Percentiles rank a stretch among this genome's conserved stretches.
Evolutionary conservation across 495 filamentous ascomycete species (phyloP).

Genomic region (Venustampulla echinocandica): DNA sequence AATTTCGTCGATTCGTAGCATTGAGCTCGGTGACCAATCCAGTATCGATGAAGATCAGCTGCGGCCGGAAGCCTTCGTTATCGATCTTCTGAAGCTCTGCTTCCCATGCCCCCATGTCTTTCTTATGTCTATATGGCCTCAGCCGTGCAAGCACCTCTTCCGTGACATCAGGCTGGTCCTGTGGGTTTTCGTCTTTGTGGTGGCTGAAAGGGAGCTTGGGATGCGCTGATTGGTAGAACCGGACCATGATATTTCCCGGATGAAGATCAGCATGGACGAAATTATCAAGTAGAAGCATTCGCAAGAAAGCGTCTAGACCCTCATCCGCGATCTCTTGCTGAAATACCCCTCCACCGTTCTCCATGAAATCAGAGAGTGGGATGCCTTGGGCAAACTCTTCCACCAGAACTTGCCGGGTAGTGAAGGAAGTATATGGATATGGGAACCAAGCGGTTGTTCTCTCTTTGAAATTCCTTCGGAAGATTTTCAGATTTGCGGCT

Average conservation of each 20-base stretch:
- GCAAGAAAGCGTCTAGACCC: constrained; percentile 93
- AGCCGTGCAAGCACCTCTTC: constrained; percentile 75
- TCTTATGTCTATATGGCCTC: constrained; percentile 57
- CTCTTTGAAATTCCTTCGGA: constrained; percentile 83
- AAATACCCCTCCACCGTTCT: constrained; percentile 85
- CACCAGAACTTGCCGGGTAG: constrained; percentile 82
- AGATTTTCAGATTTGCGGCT: constrained; percentile 76
- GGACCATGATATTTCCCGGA: constrained; percentile 99
- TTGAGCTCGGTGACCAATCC: constrained; percentile 94
- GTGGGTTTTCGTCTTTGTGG: constrained; percentile 40
- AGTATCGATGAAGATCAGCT: constrained; percentile 95
- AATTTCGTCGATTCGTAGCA: constrained; percentile 75
- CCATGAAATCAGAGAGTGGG: constrained; percentile 79
- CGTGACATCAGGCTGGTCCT: constrained; percentile 69
- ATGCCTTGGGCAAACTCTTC: constrained; percentile 96
- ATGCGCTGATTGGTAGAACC: constrained; percentile 81
- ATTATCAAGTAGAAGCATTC: constrained; percentile 96
- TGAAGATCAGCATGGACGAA: constrained; percentile 98
- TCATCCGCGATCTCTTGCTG: constrained; percentile 92
- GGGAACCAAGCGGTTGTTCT: constrained; percentile 93
- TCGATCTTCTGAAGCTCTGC: constrained; percentile 71
- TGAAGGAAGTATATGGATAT: constrained; percentile 84
- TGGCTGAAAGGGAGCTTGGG: constrained; percentile 48
- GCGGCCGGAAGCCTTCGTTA: constrained; percentile 81
- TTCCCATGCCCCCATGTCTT: constrained; percentile 53